A percentile compares a stretch with the other conserved stretches of the same genome.
phyloP scores from a whole-genome alignment of 1,284 basidiomycete genomes.

The Ustilago nuda region DNA sequence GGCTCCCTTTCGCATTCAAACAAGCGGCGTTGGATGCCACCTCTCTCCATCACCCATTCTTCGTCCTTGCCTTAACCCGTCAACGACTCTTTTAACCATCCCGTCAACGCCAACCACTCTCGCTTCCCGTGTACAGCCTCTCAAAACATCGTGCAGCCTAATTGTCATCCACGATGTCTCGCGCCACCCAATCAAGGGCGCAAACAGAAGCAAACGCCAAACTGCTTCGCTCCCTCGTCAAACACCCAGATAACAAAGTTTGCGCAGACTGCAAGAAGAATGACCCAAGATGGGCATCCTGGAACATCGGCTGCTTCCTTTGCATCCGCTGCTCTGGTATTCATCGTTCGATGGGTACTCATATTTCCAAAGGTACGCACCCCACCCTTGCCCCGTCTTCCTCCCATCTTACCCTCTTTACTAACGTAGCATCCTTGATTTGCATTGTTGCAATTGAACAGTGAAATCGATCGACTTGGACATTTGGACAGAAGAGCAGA shows the following conservation, averaged over 20 bases:
- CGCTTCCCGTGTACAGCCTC: not conserved
- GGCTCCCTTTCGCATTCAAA: constrained; percentile 1
- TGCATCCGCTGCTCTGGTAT: constrained; percentile 99
- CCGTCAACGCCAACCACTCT: not conserved
- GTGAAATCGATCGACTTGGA: constrained; percentile 98
- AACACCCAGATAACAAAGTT: constrained; percentile 86
- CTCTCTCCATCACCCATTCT: not conserved
- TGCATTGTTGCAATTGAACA: constrained; percentile 28
- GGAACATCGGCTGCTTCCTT: constrained; percentile 93
- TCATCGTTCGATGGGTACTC: constrained; percentile 97
- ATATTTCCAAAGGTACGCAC: constrained; percentile 70
- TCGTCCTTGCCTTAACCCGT: not conserved
- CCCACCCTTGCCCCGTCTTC: not conserved
- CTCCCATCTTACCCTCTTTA: not conserved
- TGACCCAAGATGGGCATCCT: constrained; percentile 97
- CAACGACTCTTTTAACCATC: not conserved
- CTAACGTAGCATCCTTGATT: not conserved
- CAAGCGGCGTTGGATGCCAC: not conserved
- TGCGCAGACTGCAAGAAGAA: constrained; percentile 73
- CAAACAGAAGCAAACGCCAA: constrained; percentile 67
- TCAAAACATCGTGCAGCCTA: not conserved
- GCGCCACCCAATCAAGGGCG: constrained; percentile 62
- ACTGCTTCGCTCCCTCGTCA: constrained; percentile 61
- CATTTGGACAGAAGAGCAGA: constrained; percentile 97
- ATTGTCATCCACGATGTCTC: constrained; percentile 48